phyloP scores from a whole-genome alignment of 2,329 filamentous ascomycete genomes.

The Aphanocladium album region DNA sequence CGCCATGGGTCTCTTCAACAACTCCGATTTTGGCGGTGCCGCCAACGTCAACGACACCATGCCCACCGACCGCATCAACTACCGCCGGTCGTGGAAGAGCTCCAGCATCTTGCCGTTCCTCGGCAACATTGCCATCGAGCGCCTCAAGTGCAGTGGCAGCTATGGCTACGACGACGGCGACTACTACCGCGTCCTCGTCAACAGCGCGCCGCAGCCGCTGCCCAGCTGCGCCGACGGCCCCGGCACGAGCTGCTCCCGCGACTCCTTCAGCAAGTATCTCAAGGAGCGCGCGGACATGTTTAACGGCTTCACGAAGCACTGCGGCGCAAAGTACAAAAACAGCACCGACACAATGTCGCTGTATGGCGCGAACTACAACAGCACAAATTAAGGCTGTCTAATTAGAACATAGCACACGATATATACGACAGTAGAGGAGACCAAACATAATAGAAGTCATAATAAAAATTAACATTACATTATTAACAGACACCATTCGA shows the following conservation, averaged over 20 bases:
- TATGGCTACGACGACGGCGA: constrained; percentile 50
- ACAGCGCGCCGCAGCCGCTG: constrained; percentile 38
- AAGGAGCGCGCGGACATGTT: constrained; percentile 33
- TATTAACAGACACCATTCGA: too few relatives aligned
- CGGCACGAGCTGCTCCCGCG: constrained; percentile 37
- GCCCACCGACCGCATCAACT: constrained; percentile 58
- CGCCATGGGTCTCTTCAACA: constrained; percentile 66
- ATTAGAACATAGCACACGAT: neutral
- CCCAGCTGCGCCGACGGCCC: constrained; percentile 39
- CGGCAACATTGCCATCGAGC: constrained; percentile 61
- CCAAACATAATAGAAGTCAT: neutral
- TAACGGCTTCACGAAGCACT: constrained; percentile 35
- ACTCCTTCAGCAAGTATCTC: constrained; percentile 35
- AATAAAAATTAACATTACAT: too few relatives aligned
- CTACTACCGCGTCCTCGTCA: constrained; percentile 41
- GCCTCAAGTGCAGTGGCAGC: constrained; percentile 54
- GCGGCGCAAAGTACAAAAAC: constrained; percentile 27
- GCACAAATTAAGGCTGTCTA: constrained; percentile 14
- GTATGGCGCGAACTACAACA: constrained; percentile 26
- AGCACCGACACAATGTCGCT: constrained; percentile 31
- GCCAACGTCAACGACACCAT: constrained; percentile 56
- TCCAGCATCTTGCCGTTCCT: constrained; percentile 61
- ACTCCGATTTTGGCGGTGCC: constrained; percentile 50
- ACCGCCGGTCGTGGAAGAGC: constrained; percentile 58
- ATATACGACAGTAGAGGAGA: neutral